Percentiles rank a stretch among this genome's conserved stretches.
Evolutionary conservation across 2,329 filamentous ascomycete species (phyloP).

Genomic region (Aspergillus udagawae): DNA sequence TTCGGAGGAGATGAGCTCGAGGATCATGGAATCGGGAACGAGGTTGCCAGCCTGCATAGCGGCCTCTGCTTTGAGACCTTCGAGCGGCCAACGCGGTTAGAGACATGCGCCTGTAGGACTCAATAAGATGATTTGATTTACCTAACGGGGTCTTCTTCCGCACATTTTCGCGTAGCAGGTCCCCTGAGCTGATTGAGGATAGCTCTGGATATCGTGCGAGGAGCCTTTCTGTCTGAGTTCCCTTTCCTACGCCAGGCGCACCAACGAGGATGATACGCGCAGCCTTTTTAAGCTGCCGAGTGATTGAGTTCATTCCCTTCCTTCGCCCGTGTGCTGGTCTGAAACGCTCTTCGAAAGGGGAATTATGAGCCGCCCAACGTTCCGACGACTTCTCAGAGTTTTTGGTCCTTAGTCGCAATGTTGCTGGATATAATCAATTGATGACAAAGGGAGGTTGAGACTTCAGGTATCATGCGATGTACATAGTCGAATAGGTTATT

Average conservation of each 20-base stretch:
- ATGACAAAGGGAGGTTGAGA: background rate
- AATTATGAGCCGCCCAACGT: background rate
- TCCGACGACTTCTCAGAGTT: background rate
- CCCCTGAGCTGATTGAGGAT: constrained; percentile 87
- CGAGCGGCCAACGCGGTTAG: constrained; percentile 9
- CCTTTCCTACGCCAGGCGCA: constrained; percentile 95
- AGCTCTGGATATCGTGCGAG: constrained; percentile 84
- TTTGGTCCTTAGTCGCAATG: background rate
- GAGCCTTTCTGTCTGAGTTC: constrained; percentile 87
- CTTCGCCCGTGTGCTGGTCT: background rate
- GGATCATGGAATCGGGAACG: constrained; percentile 87
- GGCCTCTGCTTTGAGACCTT: constrained; percentile 85
- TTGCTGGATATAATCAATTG: background rate
- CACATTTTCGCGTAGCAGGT: constrained; percentile 89
- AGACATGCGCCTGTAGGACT: background rate
- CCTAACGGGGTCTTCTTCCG: constrained; percentile 80
- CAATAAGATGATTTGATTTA: constrained; percentile 39
- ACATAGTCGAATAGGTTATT: background rate
- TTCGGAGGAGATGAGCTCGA: constrained; percentile 88
- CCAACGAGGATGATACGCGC: constrained; percentile 93
- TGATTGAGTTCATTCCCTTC: constrained; percentile 29
- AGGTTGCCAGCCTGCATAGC: constrained; percentile 84
- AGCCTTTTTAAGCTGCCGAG: constrained; percentile 64
- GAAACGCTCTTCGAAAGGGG: background rate
- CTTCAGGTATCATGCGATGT: background rate